Conservation (phyloP, 1,139 yeast species). For the Lizanozyma gosingica region DNA sequence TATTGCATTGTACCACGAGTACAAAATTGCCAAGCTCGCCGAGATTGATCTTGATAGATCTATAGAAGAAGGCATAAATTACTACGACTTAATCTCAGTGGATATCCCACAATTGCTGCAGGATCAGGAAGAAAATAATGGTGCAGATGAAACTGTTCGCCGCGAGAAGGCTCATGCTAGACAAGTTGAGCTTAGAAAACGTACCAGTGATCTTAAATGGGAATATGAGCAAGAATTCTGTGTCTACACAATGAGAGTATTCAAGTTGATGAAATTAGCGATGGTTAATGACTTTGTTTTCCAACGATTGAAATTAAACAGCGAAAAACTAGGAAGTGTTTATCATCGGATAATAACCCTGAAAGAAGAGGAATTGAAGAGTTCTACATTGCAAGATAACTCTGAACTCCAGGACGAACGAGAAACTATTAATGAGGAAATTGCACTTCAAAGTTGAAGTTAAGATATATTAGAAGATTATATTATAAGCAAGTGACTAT, state of each 20-base stretch:
- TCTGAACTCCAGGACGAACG: too few species aligned
- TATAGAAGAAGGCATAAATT: constrained; percentile 51
- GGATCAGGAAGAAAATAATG: constrained; percentile 13
- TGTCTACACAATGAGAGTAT: constrained; percentile 41
- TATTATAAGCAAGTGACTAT: too few species aligned
- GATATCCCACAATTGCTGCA: constrained; percentile 6
- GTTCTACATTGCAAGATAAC: too few species aligned
- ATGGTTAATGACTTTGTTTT: constrained; percentile 21
- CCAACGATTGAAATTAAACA: constrained; percentile 40
- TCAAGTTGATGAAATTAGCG: constrained; percentile 33
- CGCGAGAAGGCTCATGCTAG: constrained; percentile 3
- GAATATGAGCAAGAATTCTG: constrained; percentile 39
- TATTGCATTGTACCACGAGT: constrained; percentile 27
- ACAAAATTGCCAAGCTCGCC: constrained; percentile 16
- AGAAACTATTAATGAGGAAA: too few species aligned
- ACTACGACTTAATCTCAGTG: constrained; percentile 23
- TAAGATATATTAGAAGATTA: too few species aligned
- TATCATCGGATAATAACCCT: constrained; percentile 18
- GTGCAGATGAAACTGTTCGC: constrained; percentile 12
- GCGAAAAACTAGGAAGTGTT: constrained; percentile 36
- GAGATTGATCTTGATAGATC: constrained; percentile 41
- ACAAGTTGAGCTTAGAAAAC: constrained; percentile 4
- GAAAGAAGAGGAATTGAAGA: constrained; percentile 7
- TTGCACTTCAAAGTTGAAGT: too few species aligned
- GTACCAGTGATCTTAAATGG: constrained; percentile 15